Base-by-base conservation (phyloP, 2,329 filamentous ascomycete species). In the Cladosporium sp. region DNA sequence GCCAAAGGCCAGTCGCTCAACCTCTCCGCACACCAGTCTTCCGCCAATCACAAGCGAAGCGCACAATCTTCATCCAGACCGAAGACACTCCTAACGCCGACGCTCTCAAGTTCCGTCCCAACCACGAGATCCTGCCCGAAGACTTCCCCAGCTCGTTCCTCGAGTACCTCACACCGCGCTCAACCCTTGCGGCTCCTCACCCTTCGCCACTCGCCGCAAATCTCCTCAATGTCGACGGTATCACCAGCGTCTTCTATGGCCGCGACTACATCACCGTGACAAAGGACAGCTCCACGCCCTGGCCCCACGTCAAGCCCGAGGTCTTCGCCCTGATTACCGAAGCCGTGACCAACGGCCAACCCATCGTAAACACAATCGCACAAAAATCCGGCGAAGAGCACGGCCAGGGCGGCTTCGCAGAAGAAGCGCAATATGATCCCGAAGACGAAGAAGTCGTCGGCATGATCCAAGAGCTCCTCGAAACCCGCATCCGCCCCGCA, bases 381-480 rank as follows among this genome's bases (percentile, higher is more conserved):
- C 82, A 81, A 65, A 84, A 83, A 59, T 71, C 71, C 1, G 73
- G 74, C 70, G 83, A 62, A 48, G 75, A 78, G 49, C 60, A 66
- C 59, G 75, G 77, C 25, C 76, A 82, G 67, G 75, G 76, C 58
- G 74, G 74, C 50, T 62, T 62, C 8, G 73, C 66, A 13, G 78
- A 78, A 61, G 83, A 83, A 60, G 91, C 96, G 67, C 89, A 84
- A 60, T 96, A 93, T 73, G 86, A 93, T 66, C 91, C 96, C 70
- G 87, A 95, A 61, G 94, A 99, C 71, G 88, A 87, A 64, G 94
- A 99, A 75, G 90, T 97, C 10, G 88, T 99, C 8, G 89, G 91
- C 59, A 97, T 97, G 94, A 97, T 99, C 76, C 96, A 97, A 78
- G 94, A 99, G 76, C 78, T 99, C 32, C 80, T 99, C 35, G 94